Base-by-base conservation (phyloP, 2,329 filamentous ascomycete species). In the Dendrostoma leiphaemia region DNA sequence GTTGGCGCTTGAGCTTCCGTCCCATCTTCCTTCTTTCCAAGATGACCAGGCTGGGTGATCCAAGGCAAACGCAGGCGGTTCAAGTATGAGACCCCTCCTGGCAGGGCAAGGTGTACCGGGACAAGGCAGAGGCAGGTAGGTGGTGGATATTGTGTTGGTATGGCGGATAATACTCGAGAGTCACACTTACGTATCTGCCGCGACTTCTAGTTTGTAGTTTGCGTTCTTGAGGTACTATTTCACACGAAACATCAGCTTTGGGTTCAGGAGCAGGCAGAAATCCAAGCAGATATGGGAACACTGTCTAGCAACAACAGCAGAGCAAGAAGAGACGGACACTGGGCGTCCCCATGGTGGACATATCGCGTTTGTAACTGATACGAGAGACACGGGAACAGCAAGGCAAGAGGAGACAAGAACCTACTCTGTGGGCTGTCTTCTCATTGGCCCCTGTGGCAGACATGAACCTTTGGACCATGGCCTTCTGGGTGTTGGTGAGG, bases 161-260 rank as follows among this genome's bases (percentile, higher is more conserved):
- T 37, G 6, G 6, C 13, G 15, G 34, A 12, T 37, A 12, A 12
- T 7, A 37, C 6, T 37, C 34, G 26, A 38, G 53, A 61, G 46
- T 48, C 21, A 13, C n/a, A 82, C 81, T 81, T 73, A 84, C 81
- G 74, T 68, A 70, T 84, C 79, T 46, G 82, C 69, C 35, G 81
- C 81, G 54, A 79, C 72, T 53, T 82, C 76, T 6, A 83, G 64
- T 63, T 76, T 79, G 64, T 77, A 83, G 43, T 71, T 70, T 6
- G 74, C 64, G 44, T 69, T 72, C 61, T 75, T 82, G 21, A 80
- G 70, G 59, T 70, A 80, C 78, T 81, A 62, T 55, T 73, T 44
- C 26, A 45, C 3, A n/a, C 21, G 24, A 44, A 37, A 54, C 35
- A 43, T 54, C 17, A 53, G 48, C 40, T 43, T 19, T 7, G n/a